Evolutionary conservation across 345 rosid genomes (phyloP).

Genomic region (sweet orange (Citrus sinensis)): DVS_A1.0 CM039163.1:45192001-45192500

Average conservation of each 20-base stretch:
- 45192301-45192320: not conserved
- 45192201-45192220: constrained; percentile 83
- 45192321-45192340: not conserved
- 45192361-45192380: not conserved
- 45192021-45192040: constrained; percentile 7
- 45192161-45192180: constrained; percentile 74
- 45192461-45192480: not conserved
- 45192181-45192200: constrained; percentile 97
- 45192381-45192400: not conserved
- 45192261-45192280: constrained; percentile 13
- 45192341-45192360: not conserved
- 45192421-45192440: not conserved
- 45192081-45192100: constrained; percentile 5
- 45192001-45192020: constrained; percentile 20
- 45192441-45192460: not conserved
- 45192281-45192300: not conserved
- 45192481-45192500: not conserved
- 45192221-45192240: constrained; percentile 88
- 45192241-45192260: constrained; percentile 70
- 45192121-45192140: not conserved
- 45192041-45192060: not conserved
- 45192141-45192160: constrained; percentile 22
- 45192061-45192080: not conserved
- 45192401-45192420: not conserved
- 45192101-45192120: constrained; percentile 5